Percentiles rank a stretch among this genome's conserved stretches.
Conservation (phyloP, 2,329 filamentous ascomycete species). For the Pseudocercospora macadamiae region DNA sequence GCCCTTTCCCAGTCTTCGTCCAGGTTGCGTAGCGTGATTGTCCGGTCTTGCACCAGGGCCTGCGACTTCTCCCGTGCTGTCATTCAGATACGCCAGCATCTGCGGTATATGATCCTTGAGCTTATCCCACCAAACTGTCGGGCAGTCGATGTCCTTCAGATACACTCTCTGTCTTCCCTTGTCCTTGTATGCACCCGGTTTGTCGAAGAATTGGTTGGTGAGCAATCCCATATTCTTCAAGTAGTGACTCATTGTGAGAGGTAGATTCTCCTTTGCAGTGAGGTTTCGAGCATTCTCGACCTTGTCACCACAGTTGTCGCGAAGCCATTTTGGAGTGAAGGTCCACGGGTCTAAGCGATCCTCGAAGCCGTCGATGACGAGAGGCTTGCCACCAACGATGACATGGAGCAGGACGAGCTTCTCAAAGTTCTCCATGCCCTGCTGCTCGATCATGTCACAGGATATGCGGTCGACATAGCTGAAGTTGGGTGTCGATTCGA, state of each 20-base stretch:
- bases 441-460: slow-evolving; percentile 73
- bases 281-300: slow-evolving; percentile 85
- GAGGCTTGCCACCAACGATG: slow-evolving; percentile 78
- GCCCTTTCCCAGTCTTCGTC: slow-evolving; percentile 56
- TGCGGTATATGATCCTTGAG: slow-evolving; percentile 77
- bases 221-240: slow-evolving; percentile 83
- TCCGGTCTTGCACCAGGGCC: slow-evolving; percentile 60
- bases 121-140: slow-evolving; percentile 79
- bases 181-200: slow-evolving; percentile 73
- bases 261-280: slow-evolving; percentile 70
- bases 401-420: slow-evolving; percentile 83
- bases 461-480: slow-evolving; percentile 82
- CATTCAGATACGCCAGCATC: slow-evolving; percentile 87
- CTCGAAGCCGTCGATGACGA: slow-evolving; percentile 90
- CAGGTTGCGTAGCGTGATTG: slow-evolving; percentile 41
- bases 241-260: slow-evolving; percentile 88
- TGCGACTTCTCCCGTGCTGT: slow-evolving; percentile 64
- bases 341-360: slow-evolving; percentile 72
- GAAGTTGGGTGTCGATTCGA: slow-evolving; percentile 81
- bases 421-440: slow-evolving; percentile 80
- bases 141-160: slow-evolving; percentile 96
- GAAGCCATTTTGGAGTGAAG: slow-evolving; percentile 81
- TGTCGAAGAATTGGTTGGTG: slow-evolving; percentile 75
- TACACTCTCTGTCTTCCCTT: slow-evolving; percentile 84
- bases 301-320: slow-evolving; percentile 76